A percentile compares a stretch with the other conserved stretches of the same genome.
Evolutionary conservation across 2,329 filamentous ascomycete species (phyloP).

Genomic region (Calonectria hongkongensis): DNA sequence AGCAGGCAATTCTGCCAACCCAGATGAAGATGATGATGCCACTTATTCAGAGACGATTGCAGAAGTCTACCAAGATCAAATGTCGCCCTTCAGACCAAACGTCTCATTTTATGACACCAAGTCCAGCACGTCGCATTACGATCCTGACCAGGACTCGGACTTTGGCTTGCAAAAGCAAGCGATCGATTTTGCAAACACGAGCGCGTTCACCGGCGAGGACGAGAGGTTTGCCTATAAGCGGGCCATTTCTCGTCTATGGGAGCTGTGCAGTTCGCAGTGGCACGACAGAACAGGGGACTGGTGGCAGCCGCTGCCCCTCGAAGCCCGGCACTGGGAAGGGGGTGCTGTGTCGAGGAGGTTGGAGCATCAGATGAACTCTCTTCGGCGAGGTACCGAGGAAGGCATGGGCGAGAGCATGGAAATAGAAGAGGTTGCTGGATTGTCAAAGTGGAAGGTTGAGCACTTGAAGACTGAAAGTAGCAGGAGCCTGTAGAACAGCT

Average conservation of each 20-base stretch:
- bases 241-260: slow-evolving; percentile 86
- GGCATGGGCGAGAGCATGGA: slow-evolving; percentile 60
- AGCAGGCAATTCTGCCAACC: slow-evolving; percentile 32
- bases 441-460: slow-evolving; percentile 62
- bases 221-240: slow-evolving; percentile 88
- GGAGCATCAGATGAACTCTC: slow-evolving; percentile 27
- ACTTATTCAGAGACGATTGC: slow-evolving; percentile 67
- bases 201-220: slow-evolving; percentile 85
- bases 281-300: slow-evolving; percentile 78
- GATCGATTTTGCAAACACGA: slow-evolving; percentile 80
- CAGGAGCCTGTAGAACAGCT: slow-evolving; percentile 39
- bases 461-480: slow-evolving; percentile 55
- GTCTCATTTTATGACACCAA: slow-evolving; percentile 78
- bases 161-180: slow-evolving; percentile 65
- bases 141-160: slow-evolving; percentile 75
- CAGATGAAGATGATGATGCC: slow-evolving; percentile 58
- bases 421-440: slow-evolving; percentile 61
- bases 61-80: slow-evolving; percentile 87
- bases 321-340: slow-evolving; percentile 81
- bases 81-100: slow-evolving; percentile 86
- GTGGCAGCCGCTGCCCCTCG: slow-evolving; percentile 81
- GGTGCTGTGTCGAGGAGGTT: slow-evolving; percentile 54
- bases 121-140: slow-evolving; percentile 67
- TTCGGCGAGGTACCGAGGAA: slow-evolving; percentile 49
- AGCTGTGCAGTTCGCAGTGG: slow-evolving; percentile 85